Conservation (phyloP, 2,329 filamentous ascomycete genomes). For the Meredithiella fracta region DNA sequence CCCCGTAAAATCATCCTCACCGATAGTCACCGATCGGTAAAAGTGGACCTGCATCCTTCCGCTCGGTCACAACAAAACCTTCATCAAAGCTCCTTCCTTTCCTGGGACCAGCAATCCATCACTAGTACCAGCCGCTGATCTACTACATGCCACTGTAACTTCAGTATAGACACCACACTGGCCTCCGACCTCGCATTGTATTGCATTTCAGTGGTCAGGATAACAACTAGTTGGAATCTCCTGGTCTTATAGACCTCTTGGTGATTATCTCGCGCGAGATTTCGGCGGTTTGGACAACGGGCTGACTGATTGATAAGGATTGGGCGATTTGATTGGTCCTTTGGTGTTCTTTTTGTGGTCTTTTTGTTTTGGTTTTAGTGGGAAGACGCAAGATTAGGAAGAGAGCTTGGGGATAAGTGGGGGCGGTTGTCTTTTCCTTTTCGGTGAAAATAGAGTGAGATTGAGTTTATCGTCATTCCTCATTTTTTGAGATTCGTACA, state of each 20-base stretch:
- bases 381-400: neutral
- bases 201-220: neutral
- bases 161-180: too few relatives aligned
- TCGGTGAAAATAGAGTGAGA: neutral
- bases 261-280: neutral
- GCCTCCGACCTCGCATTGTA: conserved; percentile 1
- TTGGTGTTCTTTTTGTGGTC: neutral
- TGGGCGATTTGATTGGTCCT: neutral
- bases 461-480: neutral
- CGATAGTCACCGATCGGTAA: neutral
- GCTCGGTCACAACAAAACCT: neutral
- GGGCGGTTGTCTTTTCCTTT: neutral
- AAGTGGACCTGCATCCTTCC: neutral
- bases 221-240: too few relatives aligned
- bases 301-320: conserved; percentile 6
- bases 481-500: too few relatives aligned
- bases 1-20: neutral
- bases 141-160: too few relatives aligned
- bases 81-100: neutral
- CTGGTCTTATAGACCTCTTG: too few relatives aligned
- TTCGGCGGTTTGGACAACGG: neutral
- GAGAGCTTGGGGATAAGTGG: neutral
- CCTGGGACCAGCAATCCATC: too few relatives aligned
- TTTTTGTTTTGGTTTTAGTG: neutral
- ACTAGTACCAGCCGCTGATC: too few relatives aligned